phyloP scores from a whole-genome alignment of 1,139 yeast genomes.

The Scheffersomyces illinoinensis region DNA sequence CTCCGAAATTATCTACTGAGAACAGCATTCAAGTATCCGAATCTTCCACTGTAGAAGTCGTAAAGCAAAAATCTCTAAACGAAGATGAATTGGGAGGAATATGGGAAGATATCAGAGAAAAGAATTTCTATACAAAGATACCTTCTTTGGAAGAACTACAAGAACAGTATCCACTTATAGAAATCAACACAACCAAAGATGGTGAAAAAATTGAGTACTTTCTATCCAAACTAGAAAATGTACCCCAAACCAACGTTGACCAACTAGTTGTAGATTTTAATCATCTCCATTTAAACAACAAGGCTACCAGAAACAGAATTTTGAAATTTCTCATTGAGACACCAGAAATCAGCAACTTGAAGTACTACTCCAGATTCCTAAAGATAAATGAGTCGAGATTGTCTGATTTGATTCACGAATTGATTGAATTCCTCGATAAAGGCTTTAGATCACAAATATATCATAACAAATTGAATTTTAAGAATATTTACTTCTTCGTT shows the following conservation, averaged over 20 bases:
- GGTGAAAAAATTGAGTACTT: conserved; percentile 51
- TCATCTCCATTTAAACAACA: conserved; percentile 56
- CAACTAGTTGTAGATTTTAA: conserved; percentile 58
- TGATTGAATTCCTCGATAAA: conserved; percentile 56
- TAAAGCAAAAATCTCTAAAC: conserved; percentile 18
- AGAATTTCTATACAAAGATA: conserved; percentile 55
- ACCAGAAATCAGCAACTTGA: conserved; percentile 45
- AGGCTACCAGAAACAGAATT: conserved; percentile 69
- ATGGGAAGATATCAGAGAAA: conserved; percentile 71
- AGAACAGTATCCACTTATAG: conserved; percentile 20
- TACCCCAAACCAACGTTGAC: conserved; percentile 54
- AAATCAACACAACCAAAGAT: conserved; percentile 19
- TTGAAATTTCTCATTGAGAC: conserved; percentile 54
- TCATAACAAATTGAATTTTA: conserved; percentile 52
- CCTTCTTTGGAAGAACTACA: conserved; percentile 30
- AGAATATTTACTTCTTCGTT: conserved; percentile 61
- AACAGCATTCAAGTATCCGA: conserved; percentile 17
- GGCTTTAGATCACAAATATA: conserved; percentile 63
- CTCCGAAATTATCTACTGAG: conserved; percentile 28
- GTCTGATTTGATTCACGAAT: conserved; percentile 54
- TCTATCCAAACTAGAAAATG: conserved; percentile 45
- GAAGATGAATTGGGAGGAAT: conserved; percentile 39
- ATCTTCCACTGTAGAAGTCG: conserved; percentile 21
- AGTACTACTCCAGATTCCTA: conserved; percentile 64
- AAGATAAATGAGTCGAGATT: conserved; percentile 56